Evolutionary conservation across 805 yeast genomes (phyloP), one percentile per base, ranked within the genome.

Genomic region (Kluyveromyces siamensis): DNA sequence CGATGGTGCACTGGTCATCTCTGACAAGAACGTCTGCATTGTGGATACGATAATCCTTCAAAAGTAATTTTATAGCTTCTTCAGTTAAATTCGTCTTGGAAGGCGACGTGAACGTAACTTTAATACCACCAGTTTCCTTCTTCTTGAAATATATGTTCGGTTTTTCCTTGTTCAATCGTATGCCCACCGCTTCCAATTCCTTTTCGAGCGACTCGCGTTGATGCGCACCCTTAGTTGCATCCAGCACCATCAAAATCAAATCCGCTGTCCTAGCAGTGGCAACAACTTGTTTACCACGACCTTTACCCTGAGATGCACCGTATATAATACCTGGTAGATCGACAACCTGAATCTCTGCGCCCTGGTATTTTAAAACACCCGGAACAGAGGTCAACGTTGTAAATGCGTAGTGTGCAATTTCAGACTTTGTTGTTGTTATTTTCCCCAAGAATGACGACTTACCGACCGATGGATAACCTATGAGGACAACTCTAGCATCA

Each of bases 381-480:
- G 98, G 97, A 18, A 91, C 97, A 0, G 96, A 88, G 0, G 99
- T 91, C 65, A 91, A 76, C 0, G 99, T 91, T 8, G 99, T 91
- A 75, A 91, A 91, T 46, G 95, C 93, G 62, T 93, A 91, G 45
- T 83, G 87, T 6, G 98, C 99, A 46, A 95, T 86, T 65, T 89
- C 98, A 1, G 96, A 85, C 66, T 87, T 87, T 1, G 98, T 91
- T 59, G 87, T 86, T 18, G 99, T 91, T 48, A 93, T 87, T 60
- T 88, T 87, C 17, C 88, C 82, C 51, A 91, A 72, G 55, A 91
- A 80, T 2, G 96, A 87, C 1, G 97, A 90, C 60, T 91, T 91
- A 65, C 99, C 99, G 21, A 93, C 99, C 1, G 97, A 90, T 16
- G 99, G 99, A 66, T 90, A 91, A 30, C 99, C 99, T 67, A 93